Base-by-base conservation (phyloP, 805 yeast genomes). In the Priceomyces medius region DNA sequence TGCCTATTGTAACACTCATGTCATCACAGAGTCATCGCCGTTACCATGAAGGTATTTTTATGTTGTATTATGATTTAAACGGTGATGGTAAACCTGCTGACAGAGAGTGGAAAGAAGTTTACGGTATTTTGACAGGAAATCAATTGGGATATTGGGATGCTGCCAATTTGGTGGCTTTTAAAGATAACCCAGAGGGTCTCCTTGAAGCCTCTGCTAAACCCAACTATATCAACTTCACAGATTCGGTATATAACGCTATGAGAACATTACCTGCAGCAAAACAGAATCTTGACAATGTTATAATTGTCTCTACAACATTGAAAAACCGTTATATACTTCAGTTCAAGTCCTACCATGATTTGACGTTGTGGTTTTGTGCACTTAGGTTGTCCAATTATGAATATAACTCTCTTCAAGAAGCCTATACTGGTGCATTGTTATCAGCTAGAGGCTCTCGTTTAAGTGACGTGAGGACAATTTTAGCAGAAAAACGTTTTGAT, bases 111-210 rank as follows among this genome's bases (percentile, higher is more conserved):
- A 74, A 76, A 41, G 97, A 93, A 64, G 96, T 90, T 18, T 93
- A 86, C 60, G 98, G 96, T 33, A 88, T 87, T 12, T 69, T 93
- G 31, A 80, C 88, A 3, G 99, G 99, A 16, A 87, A 88, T 44
- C 96, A 91, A 54, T 68, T 93, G 46, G 95, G 97, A 0, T 78
- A 88, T 47, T 93, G 98, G 97, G 89, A 89, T 58, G 88, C 88
- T 2, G 80, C 79, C 31, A 74, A 74, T 43, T 58, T 86, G 43
- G 79, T 83, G 10, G 73, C 70, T 45, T 74, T 74, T 47, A 67
- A 70, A 42, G 66, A 75, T 41, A 71, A 77, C 44, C 83, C 81
- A 18, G 76, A 73, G 18, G 74, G 75, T 19, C 63, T 80, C 41
- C 71, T 77, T 48, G 76, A 71, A 38, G 77, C 81, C n/a, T 71